Percentiles rank a stretch among this genome's conserved stretches.
phyloP scores from a whole-genome alignment of 345 rosid species.

The Psidium guajava region DNA sequence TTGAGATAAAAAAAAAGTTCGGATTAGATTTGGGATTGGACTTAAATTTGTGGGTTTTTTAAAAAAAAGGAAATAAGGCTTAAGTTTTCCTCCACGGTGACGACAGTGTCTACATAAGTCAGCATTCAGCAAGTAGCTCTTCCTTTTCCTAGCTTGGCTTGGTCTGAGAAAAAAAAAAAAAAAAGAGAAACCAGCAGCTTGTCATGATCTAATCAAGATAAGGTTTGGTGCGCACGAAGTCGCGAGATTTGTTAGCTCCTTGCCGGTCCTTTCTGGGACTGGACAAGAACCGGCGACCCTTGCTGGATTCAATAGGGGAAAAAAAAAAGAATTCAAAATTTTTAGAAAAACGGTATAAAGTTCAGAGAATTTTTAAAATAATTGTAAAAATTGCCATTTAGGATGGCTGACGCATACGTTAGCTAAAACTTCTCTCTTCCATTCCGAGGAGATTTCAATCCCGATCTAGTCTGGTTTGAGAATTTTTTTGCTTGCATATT shows the following conservation, averaged over 20 bases:
- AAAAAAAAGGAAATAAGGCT: no score
- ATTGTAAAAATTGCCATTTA: background rate
- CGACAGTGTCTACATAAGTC: background rate
- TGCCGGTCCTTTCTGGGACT: background rate
- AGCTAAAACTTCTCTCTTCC: no score
- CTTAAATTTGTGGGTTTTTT: no score
- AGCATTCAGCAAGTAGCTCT: background rate
- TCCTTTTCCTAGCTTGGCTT: background rate
- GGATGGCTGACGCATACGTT: fast-evolving
- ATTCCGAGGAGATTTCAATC: no score
- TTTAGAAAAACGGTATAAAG: background rate
- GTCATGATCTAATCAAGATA: background rate
- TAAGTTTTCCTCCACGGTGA: background rate
- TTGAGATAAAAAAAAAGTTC: no score
- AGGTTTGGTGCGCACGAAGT: background rate
- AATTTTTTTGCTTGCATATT: no score
- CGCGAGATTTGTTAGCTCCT: background rate
- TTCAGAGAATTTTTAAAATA: background rate
- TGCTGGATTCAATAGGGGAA: background rate
- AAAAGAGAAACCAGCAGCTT: background rate
- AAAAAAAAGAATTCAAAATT: background rate
- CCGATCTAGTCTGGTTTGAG: no score
- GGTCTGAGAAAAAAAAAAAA: background rate
- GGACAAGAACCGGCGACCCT: background rate
- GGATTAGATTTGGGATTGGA: no score